These are phyloP conservation scores for Phoma sp. DNA, from an alignment of 2,329 filamentous ascomycete genomes.

Conservation along the genomic window DNA sequence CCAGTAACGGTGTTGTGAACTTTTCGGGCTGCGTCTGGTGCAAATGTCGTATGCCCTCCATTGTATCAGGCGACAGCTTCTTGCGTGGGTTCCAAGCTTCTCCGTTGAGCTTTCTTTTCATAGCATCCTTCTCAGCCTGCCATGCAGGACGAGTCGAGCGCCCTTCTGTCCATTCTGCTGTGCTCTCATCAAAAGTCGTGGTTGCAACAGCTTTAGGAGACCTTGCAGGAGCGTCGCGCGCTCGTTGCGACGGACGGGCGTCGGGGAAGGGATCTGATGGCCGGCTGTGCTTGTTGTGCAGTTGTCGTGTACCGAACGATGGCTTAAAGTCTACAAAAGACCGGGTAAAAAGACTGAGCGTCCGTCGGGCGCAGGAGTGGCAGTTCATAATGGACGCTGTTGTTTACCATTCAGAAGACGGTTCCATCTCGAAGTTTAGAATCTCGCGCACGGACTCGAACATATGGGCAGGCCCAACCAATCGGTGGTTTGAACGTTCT, in stretches of 20 bases:
- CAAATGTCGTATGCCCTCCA: conserved; percentile 87
- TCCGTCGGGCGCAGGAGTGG: conserved; percentile 32
- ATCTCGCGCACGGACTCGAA: conserved; percentile 10
- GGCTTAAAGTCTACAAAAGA: conserved; percentile 20
- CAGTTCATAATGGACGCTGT: conserved; percentile 36
- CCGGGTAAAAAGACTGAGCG: conserved; percentile 32
- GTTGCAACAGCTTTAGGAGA: conserved; percentile 14
- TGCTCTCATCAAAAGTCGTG: conserved; percentile 11
- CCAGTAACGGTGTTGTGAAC: conserved; percentile 77
- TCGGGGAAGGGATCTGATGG: conserved; percentile 10
- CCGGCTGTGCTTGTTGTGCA: conserved; percentile 6
- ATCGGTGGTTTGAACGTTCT: conserved; percentile 12
- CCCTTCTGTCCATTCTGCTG: conserved; percentile 14
- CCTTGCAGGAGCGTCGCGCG: conserved; percentile 1
- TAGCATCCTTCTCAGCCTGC: conserved; percentile 76
- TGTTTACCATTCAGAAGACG: neutral
- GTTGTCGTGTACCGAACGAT: conserved; percentile 5
- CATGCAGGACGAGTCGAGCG: conserved; percentile 61
- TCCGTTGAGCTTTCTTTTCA: conserved; percentile 79
- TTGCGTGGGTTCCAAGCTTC: conserved; percentile 82
- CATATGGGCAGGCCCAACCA: neutral
- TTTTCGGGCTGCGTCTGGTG: conserved; percentile 77
- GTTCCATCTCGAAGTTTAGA: conserved; percentile 9
- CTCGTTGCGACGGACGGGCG: neutral
- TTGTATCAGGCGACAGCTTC: conserved; percentile 86